These are phyloP conservation scores for Suaeda aralocaspica DNA, from an alignment of 148 eudicot species.

Conservation along the genomic window DNA sequence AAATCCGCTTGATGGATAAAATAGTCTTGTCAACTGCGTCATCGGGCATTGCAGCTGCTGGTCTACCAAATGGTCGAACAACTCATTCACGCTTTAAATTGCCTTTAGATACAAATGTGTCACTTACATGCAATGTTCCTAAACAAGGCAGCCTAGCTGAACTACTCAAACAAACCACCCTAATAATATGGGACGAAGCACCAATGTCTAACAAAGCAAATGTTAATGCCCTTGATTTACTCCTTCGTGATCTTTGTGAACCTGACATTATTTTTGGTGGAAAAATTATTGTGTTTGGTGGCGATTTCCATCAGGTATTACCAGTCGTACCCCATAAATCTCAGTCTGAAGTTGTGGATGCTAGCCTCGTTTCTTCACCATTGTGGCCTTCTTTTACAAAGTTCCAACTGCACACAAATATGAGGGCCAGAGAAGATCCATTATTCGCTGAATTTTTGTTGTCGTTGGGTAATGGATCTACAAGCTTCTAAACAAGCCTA, in stretches of 20 bases:
- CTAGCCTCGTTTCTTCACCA: too few relatives aligned
- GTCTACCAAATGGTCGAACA: background rate
- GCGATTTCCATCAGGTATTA: background rate
- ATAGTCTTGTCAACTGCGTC: background rate
- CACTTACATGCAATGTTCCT: background rate
- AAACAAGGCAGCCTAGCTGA: background rate
- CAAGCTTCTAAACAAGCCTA: too few relatives aligned
- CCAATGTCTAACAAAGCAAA: background rate
- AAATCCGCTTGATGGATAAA: background rate
- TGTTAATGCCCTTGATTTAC: background rate
- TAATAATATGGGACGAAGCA: too few relatives aligned
- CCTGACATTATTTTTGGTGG: background rate
- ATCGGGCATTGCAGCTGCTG: background rate
- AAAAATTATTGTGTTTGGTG: too few relatives aligned
- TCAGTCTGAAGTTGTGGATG: too few relatives aligned
- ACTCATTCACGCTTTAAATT: constrained; percentile 3
- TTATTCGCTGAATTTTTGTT: too few relatives aligned
- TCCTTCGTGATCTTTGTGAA: background rate
- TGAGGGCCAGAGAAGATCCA: too few relatives aligned
- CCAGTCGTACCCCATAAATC: background rate
- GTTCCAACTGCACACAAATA: too few relatives aligned
- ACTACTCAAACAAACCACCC: too few relatives aligned
- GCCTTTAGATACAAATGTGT: background rate
- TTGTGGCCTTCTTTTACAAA: too few relatives aligned
- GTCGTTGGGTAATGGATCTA: too few relatives aligned